Percentiles rank a stretch among this genome's conserved stretches.
Evolutionary conservation across 2,329 filamentous ascomycete species (phyloP).

Genomic region (Colletotrichum ledebouriae): DNA sequence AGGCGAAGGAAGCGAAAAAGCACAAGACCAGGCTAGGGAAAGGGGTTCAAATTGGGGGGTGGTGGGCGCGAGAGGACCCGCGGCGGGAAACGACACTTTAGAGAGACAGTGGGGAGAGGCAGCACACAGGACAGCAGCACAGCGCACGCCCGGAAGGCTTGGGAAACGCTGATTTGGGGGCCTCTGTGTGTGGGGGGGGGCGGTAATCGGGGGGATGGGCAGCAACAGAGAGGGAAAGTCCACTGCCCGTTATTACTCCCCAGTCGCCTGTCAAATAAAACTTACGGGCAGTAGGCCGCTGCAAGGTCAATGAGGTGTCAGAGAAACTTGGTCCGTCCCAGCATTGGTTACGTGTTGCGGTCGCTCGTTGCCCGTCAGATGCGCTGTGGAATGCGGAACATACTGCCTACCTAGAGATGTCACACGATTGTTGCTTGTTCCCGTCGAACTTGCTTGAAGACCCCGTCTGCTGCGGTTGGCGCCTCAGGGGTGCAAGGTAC

Average conservation of each 20-base stretch:
- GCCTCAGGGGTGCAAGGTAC: constrained; percentile 32
- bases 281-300: constrained; percentile 24
- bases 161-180: constrained; percentile 17
- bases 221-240: neutral
- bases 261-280: constrained; percentile 14
- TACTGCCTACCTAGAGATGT: neutral
- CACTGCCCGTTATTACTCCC: too few species aligned
- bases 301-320: constrained; percentile 13
- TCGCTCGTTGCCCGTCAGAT: constrained; percentile 7
- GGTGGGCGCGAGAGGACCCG: constrained; percentile 10
- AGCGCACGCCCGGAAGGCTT: constrained; percentile 32
- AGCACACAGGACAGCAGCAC: too few species aligned
- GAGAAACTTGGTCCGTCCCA: neutral
- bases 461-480: neutral
- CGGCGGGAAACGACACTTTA: constrained; percentile 31
- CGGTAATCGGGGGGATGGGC: neutral
- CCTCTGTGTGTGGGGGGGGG: constrained; percentile 25
- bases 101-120: constrained; percentile 27
- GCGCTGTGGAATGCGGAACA: neutral
- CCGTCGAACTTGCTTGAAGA: constrained; percentile 19
- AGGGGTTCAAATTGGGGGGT: constrained; percentile 34
- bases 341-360: too few species aligned
- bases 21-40: constrained; percentile 28
- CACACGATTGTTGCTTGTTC: constrained; percentile 9
- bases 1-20: constrained; percentile 16